phyloP scores from a whole-genome alignment of 2,329 filamentous ascomycete species.

The Ophiostoma tasmaniense region DNA sequence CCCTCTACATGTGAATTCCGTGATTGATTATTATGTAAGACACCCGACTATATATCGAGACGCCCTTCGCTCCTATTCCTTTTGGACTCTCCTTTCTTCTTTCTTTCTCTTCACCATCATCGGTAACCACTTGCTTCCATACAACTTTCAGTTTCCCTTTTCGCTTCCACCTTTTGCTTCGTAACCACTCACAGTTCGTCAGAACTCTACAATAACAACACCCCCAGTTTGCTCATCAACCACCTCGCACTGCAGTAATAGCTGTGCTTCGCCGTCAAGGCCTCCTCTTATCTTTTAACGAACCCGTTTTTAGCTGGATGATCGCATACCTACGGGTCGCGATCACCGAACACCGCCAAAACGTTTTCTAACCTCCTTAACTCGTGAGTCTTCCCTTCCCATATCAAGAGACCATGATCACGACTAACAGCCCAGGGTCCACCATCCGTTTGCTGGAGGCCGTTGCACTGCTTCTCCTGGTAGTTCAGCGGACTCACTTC shows the following conservation, averaged over 20 bases:
- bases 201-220: not conserved
- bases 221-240: not conserved
- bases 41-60: not conserved
- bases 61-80: not conserved
- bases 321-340: slow-evolving; percentile 33
- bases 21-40: not conserved
- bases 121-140: not conserved
- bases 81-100: not conserved
- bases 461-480: slow-evolving; percentile 85
- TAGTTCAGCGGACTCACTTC: slow-evolving; percentile 63
- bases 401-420: not conserved
- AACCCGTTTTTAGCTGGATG: slow-evolving; percentile 14
- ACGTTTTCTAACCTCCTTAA: slow-evolving; percentile 98
- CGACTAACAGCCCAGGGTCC: slow-evolving; percentile 49
- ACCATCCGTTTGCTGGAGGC: slow-evolving; percentile 94
- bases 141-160: not conserved
- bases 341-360: slow-evolving; percentile 63
- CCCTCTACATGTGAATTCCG: slow-evolving; percentile 3
- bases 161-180: not conserved
- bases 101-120: slow-evolving; percentile 3
- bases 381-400: slow-evolving; percentile 56
- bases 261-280: slow-evolving; percentile 5
- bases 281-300: not conserved
- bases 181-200: not conserved
- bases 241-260: not conserved